Evolutionary conservation across 768 basidiomycete genomes (phyloP), one percentile per base, ranked within the genome.

Genomic region (Fistulinella prunicolor): DNA sequence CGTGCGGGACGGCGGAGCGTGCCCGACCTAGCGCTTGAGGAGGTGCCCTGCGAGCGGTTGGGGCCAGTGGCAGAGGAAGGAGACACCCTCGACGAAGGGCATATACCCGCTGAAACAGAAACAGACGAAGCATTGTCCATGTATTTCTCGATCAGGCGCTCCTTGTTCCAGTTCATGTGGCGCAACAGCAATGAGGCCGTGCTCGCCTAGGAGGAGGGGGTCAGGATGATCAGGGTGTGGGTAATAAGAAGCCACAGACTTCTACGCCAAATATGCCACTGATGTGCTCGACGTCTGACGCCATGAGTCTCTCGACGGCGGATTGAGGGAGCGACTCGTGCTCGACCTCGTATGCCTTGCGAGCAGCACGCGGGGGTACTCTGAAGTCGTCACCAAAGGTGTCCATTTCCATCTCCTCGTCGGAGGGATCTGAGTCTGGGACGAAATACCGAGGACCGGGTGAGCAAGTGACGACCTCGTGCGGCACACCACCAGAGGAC

Each of bases 91-190:
- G 60, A 59, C 29, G 63, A 55, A 26, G 67, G 74, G 54, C 59
- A 77, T 55, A 88, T 76, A 4, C 95, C 96, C 1, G 94, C 92
- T 7, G 81, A 79, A 22, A 81, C 75, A 23, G 85, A 80, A 14
- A 94, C 79, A 8, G 72, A 70, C 17, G 82, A 74, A 1, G 90
- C 81, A 50, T 92, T 89, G 59, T 97, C 95, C 93, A 96, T 96
- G 70, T 91, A 98, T 66, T 90, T 88, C 71, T 98, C 95, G 57
- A 93, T 91, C 19, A 99, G 79, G 47, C 86, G 85, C 65, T 99
- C 96, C 63, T 90, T 91, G 76, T 98, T 98, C 96, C 96, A 99
- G 46, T 78, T 74, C 75, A 86, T 81, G 70, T 89, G 73, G 23
- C 94, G 82, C 49, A 99, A 73, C 6, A 99, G 76, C 24, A 94